phyloP scores from a whole-genome alignment of 164 flowering plant genomes.

The Magnolia changhungtana region DNA sequence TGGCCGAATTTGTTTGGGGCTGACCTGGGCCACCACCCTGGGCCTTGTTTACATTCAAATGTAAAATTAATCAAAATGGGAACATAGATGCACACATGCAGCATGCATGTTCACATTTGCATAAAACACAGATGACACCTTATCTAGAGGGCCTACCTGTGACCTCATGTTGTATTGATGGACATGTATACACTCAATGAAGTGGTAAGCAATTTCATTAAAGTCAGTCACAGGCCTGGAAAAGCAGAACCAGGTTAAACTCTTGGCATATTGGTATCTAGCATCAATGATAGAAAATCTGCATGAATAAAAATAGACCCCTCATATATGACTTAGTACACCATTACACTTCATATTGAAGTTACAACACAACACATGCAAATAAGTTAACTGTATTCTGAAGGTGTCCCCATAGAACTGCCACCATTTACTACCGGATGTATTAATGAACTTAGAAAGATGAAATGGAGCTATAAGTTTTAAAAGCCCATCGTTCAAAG shows the following conservation, averaged over 20 bases:
- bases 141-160: constrained; percentile 34
- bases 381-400: too few relatives aligned
- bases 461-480: too few relatives aligned
- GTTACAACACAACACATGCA: too few relatives aligned
- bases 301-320: neutral
- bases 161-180: constrained; percentile 50
- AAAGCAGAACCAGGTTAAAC: constrained; percentile 1
- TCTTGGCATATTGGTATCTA: neutral
- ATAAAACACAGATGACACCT: neutral
- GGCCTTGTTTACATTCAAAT: constrained; percentile 18
- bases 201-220: constrained; percentile 76
- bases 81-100: neutral
- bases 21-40: constrained; percentile 33
- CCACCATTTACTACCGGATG: too few relatives aligned
- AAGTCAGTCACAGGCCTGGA: constrained; percentile 81
- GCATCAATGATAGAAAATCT: neutral
- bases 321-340: neutral
- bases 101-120: too few relatives aligned
- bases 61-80: constrained; percentile 5
- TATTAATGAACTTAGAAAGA: too few relatives aligned
- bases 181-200: constrained; percentile 67
- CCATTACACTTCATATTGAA: too few relatives aligned
- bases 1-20: constrained; percentile 33
- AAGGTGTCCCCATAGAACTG: too few relatives aligned
- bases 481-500: too few relatives aligned